phyloP scores from a whole-genome alignment of 192 early-diverging fungal species.

The Backusella sp. region DNA sequence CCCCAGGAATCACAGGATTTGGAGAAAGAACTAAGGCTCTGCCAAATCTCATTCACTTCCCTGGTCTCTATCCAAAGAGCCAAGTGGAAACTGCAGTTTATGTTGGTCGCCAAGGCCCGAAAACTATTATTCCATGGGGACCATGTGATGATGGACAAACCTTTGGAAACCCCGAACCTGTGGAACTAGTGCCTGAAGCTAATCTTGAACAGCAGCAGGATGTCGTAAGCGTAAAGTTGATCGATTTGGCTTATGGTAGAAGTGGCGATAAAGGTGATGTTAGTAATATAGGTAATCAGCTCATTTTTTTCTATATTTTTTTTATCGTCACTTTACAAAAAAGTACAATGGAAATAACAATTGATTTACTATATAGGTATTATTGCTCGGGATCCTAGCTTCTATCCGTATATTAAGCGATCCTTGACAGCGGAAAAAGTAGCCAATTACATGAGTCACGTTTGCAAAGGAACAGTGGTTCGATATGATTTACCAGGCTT shows the following conservation, averaged over 20 bases:
- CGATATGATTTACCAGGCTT: constrained; percentile 59
- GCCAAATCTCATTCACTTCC: constrained; percentile 61
- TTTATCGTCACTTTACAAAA: neutral
- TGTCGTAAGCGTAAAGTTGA: constrained; percentile 45
- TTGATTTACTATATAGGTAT: constrained; percentile 38
- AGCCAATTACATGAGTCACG: constrained; percentile 53
- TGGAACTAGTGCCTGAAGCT: constrained; percentile 20
- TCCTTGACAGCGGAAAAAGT: constrained; percentile 50
- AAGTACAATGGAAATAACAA: neutral
- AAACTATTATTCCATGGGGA: constrained; percentile 28
- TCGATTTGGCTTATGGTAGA: constrained; percentile 56
- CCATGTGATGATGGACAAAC: constrained; percentile 18
- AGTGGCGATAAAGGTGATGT: constrained; percentile 68
- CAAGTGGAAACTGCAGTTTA: constrained; percentile 34
- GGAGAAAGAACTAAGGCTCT: constrained; percentile 56
- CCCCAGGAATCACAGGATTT: constrained; percentile 57
- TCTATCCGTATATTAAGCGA: constrained; percentile 51
- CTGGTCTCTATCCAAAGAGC: constrained; percentile 51
- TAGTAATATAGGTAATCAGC: constrained; percentile 38
- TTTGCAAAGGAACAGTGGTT: constrained; percentile 53
- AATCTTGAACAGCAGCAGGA: constrained; percentile 9
- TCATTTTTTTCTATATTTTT: neutral
- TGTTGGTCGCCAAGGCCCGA: constrained; percentile 32
- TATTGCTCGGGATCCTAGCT: constrained; percentile 56
- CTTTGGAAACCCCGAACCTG: constrained; percentile 24